Conservation (phyloP, 2,329 filamentous ascomycete genomes). For the Colletotrichum zoysiae region DNA sequence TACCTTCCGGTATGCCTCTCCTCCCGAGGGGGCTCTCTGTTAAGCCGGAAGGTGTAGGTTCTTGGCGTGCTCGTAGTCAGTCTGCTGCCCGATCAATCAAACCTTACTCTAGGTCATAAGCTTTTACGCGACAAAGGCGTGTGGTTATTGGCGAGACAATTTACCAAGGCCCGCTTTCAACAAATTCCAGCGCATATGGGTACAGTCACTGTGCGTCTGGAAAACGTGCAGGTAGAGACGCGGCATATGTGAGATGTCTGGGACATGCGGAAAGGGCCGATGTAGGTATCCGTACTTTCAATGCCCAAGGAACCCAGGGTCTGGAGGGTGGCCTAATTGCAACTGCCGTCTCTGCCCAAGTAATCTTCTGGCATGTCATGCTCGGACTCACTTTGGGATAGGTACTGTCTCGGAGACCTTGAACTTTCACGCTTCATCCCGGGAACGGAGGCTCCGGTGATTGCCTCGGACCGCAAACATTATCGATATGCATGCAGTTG, state of each 20-base stretch:
- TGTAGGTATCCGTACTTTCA: not conserved
- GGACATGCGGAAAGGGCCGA: constrained; percentile 10
- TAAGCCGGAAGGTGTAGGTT: not conserved
- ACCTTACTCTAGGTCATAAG: not conserved
- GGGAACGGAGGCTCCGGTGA: not conserved
- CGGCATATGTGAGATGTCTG: constrained; percentile 3
- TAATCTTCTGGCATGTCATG: not conserved
- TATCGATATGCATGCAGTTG: not conserved
- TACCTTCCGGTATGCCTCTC: not conserved
- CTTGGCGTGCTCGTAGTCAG: not conserved
- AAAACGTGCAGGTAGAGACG: constrained; percentile 2
- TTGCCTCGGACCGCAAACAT: not conserved
- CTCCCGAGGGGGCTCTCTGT: not conserved
- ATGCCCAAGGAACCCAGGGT: not conserved
- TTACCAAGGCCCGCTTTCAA: constrained; percentile 5
- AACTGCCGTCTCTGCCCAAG: not conserved
- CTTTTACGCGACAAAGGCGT: not conserved
- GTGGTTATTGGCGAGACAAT: constrained; percentile 10
- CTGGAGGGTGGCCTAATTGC: not conserved
- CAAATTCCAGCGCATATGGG: constrained; percentile 4
- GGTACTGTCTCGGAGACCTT: not conserved
- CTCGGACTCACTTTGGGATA: not conserved
- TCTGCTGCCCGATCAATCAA: not conserved
- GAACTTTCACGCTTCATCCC: not conserved
- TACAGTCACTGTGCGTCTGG: constrained; percentile 8